These are phyloP conservation scores for Magnaporthiopsis poae DNA, from an alignment of 2,329 filamentous ascomycete species.

Conservation along the genomic window DNA sequence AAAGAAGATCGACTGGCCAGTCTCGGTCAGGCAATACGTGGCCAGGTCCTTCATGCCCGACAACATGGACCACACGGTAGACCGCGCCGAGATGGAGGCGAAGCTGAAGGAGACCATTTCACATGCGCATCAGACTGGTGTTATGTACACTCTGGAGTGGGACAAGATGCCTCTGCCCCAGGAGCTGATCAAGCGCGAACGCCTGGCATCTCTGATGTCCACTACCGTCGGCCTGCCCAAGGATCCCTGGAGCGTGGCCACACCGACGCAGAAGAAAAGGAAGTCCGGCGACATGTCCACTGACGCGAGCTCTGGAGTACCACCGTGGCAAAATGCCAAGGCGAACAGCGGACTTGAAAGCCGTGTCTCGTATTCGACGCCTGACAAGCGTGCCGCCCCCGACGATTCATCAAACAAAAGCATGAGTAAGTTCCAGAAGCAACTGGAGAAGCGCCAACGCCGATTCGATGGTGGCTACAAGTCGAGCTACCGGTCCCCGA, in stretches of 20 bases:
- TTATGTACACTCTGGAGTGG: constrained; percentile 72
- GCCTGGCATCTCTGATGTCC: constrained; percentile 18
- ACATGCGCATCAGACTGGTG: constrained; percentile 62
- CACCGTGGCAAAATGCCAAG: constrained; percentile 58
- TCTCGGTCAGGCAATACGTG: constrained; percentile 77
- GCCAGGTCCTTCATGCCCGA: constrained; percentile 74
- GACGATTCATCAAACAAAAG: constrained; percentile 32
- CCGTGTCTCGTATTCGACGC: constrained; percentile 56
- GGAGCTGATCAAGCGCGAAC: constrained; percentile 66
- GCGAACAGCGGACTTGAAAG: constrained; percentile 53
- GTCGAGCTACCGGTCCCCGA: constrained; percentile 44
- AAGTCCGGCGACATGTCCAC: constrained; percentile 62
- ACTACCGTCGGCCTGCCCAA: constrained; percentile 5
- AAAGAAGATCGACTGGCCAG: constrained; percentile 67
- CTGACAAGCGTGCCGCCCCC: constrained; percentile 29
- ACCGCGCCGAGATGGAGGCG: constrained; percentile 62
- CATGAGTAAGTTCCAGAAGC: constrained; percentile 78
- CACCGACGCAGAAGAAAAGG: constrained; percentile 57
- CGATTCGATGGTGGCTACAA: constrained; percentile 67
- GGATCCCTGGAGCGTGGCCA: constrained; percentile 10
- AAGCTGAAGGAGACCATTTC: constrained; percentile 83
- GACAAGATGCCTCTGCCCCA: constrained; percentile 74
- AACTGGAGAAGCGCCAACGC: constrained; percentile 77
- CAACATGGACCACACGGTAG: constrained; percentile 55
- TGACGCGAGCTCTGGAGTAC: constrained; percentile 34